Evolutionary conservation across 306 rosid genomes (phyloP).

Genomic region (Dryas drummondii): DNA sequence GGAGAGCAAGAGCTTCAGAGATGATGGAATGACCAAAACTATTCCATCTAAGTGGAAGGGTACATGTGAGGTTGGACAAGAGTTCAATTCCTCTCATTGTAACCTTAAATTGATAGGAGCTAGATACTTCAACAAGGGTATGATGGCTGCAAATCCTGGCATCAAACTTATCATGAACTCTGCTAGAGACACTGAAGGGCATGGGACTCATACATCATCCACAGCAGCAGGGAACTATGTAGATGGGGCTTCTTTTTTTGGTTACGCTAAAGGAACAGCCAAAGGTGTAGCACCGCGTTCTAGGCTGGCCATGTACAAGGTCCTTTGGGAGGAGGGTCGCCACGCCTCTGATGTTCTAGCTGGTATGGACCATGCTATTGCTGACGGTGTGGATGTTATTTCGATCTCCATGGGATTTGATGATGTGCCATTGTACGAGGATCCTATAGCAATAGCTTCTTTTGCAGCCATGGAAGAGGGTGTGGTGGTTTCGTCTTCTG

Average conservation of each 20-base stretch:
- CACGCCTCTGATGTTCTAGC: slow-evolving; percentile 33
- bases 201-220: slow-evolving; percentile 36
- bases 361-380: slow-evolving; percentile 32
- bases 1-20: slow-evolving; percentile 31
- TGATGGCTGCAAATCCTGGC: slow-evolving; percentile 21
- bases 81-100: slow-evolving; percentile 29
- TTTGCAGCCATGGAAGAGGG: slow-evolving; percentile 35
- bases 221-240: slow-evolving; percentile 30
- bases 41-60: slow-evolving; percentile 36
- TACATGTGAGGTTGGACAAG: slow-evolving; percentile 22
- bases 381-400: slow-evolving; percentile 36
- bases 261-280: slow-evolving; percentile 34
- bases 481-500: slow-evolving; percentile 27
- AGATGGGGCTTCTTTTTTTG: slow-evolving; percentile 15
- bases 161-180: slow-evolving; percentile 20
- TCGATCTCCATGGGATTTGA: slow-evolving; percentile 19
- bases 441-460: slow-evolving; percentile 26
- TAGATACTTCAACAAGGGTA: slow-evolving; percentile 24
- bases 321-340: slow-evolving; percentile 13
- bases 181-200: slow-evolving; percentile 31
- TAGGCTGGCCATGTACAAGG: slow-evolving; percentile 31
- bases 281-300: slow-evolving; percentile 31
- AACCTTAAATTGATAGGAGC: slow-evolving; percentile 35
- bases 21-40: slow-evolving; percentile 12
- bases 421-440: slow-evolving; percentile 9